Evolutionary conservation across 2,329 filamentous ascomycete species (phyloP), one percentile per base, ranked within the genome.

Genomic region (Teratosphaeria pseudoeucalypti): DNA sequence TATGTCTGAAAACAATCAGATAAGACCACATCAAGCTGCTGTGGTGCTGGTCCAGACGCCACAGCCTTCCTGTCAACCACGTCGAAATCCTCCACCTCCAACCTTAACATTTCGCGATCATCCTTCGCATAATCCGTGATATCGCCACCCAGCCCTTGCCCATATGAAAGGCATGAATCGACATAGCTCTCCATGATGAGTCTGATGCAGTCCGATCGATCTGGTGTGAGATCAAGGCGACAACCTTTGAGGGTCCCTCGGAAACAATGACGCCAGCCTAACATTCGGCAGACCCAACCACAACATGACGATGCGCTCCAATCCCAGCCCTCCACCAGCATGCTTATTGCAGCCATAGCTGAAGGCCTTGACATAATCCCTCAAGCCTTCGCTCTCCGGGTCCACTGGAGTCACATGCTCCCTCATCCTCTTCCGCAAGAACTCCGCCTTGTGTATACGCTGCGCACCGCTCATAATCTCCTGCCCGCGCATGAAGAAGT

Each of bases 401-500:
- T 86, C 79, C 54, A 86, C 74, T 10, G 77, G 77, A 0, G 75
- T 76, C 39, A 83, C 82, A 68, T 85, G 81, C 63, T 77, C 76
- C 60, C 73, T 73, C 82, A 86, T 86, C 43, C 80, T 77, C 65
- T 79, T 77, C 64, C 80, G 77, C 52, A 87, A 74, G 66, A 84
- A 79, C 39, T 78, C 75, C n/a, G 81, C 78, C 68, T 84, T 77
- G 73, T 87, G 81, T 64, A 87, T 84, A 75, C 84, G 84, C 73
- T 87, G 84, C 10, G 84, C 84, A 60, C 84, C 84, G 10, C 81
- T 84, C 79, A 84, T 82, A 71, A 87, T 86, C 71, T 87, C 84
- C 71, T 87, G 83, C 14, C 84, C 84, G 66, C 84, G 82, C 84
- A 87, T 86, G 77, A 87, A 86, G 77, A 87, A 85, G 72, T 87